Percentiles rank a stretch among this genome's conserved stretches.
Evolutionary conservation across 2,329 filamentous ascomycete species (phyloP).

Genomic region (Cercospora citrullina): DNA sequence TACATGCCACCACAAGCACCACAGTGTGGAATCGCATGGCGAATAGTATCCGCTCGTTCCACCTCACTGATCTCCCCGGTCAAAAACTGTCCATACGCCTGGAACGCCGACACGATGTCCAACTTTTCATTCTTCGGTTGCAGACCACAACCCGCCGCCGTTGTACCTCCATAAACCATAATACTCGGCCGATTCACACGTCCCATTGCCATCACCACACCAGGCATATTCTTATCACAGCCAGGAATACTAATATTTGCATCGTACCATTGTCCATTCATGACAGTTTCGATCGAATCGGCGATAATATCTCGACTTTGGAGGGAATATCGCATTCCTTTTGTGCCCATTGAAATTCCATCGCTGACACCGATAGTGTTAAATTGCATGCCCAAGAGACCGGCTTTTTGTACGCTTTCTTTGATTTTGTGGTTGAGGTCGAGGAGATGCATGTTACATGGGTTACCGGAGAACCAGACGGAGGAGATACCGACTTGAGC

Average conservation of each 20-base stretch:
- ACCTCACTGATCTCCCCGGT: constrained; percentile 88
- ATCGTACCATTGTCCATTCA: constrained; percentile 99
- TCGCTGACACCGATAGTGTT: constrained; percentile 98
- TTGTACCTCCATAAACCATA: constrained; percentile 97
- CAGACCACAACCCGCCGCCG: constrained; percentile 82
- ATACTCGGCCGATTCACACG: constrained; percentile 89
- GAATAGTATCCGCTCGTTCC: constrained; percentile 90
- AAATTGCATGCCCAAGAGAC: constrained; percentile 92
- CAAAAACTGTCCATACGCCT: constrained; percentile 94
- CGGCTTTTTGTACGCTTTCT: constrained; percentile 68
- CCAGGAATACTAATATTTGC: constrained; percentile 95
- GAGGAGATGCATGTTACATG: constrained; percentile 98
- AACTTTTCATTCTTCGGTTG: constrained; percentile 67
- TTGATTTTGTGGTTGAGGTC: constrained; percentile 80
- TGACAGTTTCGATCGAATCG: constrained; percentile 97
- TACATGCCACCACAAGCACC: constrained; percentile 84
- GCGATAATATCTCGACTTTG: constrained; percentile 96
- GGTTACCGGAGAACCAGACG: constrained; percentile 97
- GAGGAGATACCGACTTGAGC: constrained; percentile 97
- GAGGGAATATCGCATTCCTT: constrained; percentile 79
- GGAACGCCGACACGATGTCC: constrained; percentile 96
- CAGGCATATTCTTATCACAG: constrained; percentile 99
- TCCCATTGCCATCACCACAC: constrained; percentile 74
- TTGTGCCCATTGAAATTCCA: constrained; percentile 97
- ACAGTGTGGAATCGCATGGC: constrained; percentile 80